Conservation (phyloP, 202 grass and related monocot species). For the Brachypodium distachyon region DNA sequence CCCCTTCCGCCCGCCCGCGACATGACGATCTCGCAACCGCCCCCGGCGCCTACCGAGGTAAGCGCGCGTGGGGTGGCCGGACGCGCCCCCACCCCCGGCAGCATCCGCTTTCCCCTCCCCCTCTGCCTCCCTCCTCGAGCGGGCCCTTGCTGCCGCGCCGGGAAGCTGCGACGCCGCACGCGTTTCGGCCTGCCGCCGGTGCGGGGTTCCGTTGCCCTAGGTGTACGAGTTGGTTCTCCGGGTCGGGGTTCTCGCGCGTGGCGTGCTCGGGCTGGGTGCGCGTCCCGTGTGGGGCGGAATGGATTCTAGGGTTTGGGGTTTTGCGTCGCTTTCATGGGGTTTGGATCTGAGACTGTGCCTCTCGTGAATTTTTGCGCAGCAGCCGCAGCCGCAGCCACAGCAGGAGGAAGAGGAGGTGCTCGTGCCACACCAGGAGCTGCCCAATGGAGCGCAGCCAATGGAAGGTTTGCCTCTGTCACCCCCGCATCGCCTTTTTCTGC, state of each 20-base stretch:
- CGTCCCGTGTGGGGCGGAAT: not conserved
- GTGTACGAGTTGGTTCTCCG: conserved; percentile 5
- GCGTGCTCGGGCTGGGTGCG: not conserved
- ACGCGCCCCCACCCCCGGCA: not conserved
- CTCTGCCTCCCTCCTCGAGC: not conserved
- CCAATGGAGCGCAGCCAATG: conserved; percentile 84
- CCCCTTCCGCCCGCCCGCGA: not conserved
- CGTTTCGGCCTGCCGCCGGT: not conserved
- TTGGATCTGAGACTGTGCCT: conserved; percentile 42
- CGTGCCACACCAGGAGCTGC: conserved; percentile 67
- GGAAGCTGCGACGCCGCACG: not conserved
- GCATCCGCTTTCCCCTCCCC: not conserved
- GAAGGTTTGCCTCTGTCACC: conserved; percentile 51
- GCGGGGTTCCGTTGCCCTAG: not conserved
- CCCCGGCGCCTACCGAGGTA: conserved; percentile 58
- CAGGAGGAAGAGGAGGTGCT: conserved; percentile 88
- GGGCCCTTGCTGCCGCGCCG: not conserved
- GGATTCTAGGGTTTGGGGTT: conserved; percentile 64
- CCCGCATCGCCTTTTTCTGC: not conserved
- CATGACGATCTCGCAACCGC: conserved; percentile 71
- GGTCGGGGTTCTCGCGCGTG: conserved; percentile 7
- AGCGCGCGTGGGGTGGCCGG: not conserved
- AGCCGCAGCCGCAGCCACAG: conserved; percentile 33
- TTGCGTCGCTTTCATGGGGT: conserved; percentile 1
- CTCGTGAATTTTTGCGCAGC: conserved; percentile 23